Conservation (phyloP, 2,329 filamentous ascomycete genomes). For the Raffaelea ambrosiae region DNA sequence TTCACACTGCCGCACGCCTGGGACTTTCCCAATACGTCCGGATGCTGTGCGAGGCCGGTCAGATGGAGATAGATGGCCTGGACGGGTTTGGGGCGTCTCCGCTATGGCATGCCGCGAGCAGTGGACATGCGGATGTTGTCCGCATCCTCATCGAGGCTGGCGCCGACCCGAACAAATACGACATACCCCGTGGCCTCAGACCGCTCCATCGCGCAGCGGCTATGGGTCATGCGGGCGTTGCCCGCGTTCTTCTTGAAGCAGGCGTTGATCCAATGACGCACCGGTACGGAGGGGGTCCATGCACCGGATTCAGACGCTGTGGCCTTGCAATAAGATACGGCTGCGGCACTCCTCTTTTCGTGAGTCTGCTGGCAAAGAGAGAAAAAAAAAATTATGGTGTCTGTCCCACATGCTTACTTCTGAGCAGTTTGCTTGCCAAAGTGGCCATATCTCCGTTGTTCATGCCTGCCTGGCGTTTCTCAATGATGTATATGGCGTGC, state of each 20-base stretch:
- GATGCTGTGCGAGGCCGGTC: conserved; percentile 9
- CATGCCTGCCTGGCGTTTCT: conserved; percentile 20
- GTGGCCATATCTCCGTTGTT: conserved; percentile 18
- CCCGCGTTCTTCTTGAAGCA: conserved; percentile 22
- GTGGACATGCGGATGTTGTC: conserved; percentile 14
- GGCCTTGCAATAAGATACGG: too few species aligned
- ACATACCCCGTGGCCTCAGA: conserved; percentile 17
- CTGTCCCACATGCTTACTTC: not conserved
- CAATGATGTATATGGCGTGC: conserved; percentile 13
- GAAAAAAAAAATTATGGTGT: too few species aligned
- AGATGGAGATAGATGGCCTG: conserved; percentile 12
- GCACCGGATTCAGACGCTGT: too few species aligned
- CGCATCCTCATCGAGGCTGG: conserved; percentile 15
- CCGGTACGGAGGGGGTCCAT: conserved; percentile 15
- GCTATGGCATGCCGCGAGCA: conserved; percentile 18
- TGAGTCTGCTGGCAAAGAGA: too few species aligned
- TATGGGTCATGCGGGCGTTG: conserved; percentile 19
- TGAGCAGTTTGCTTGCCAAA: conserved; percentile 17
- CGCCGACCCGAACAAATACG: conserved; percentile 16
- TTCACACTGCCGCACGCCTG: conserved; percentile 7
- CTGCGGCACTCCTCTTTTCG: too few species aligned
- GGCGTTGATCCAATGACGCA: conserved; percentile 24
- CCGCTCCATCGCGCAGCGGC: conserved; percentile 26
- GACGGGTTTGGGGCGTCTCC: conserved; percentile 14
- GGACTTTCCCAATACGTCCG: conserved; percentile 9